Base-by-base conservation (phyloP, 495 filamentous ascomycete species). In the Aspergillus ellipticus region DNA sequence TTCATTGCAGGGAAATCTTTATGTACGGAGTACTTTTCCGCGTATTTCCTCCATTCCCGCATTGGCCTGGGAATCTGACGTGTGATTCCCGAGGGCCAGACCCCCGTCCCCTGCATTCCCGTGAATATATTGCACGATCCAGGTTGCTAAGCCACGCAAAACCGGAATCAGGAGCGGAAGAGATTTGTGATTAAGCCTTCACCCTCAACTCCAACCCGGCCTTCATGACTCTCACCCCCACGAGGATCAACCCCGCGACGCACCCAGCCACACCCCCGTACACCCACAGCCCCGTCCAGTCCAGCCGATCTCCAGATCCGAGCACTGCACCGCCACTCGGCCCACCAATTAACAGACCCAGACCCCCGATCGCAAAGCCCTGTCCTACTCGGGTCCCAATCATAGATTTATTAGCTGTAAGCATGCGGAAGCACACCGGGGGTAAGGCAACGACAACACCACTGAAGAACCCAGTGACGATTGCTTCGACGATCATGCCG, bases 301-400 rank as follows among this genome's bases (percentile, higher is more conserved):
- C 51, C 15, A 42, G 39, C 39, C 5, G 19, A 0, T 29, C 35
- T 19, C 21, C 39, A 10, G 13, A 20, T 9, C 43, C 67, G 29
- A 80, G 48, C 24, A 85, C 82, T 0, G 64, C 68, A 15, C 71
- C 72, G 6, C 61, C 70, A 45, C 60, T 64, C 11, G 71, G 69
- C 11, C 64, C 60, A 6, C 71, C 70, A 17, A 69, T 52, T 2
- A 75, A 46, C 37, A 63, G 48, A 17, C 64, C 67, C 37, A 66
- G 26, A 13, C 57, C 60, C n/a, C 28, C 61, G 29, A 68, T 62
- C 1, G 56, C 60, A 46, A 64, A 73, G 0, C 65, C 59, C 58
- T 68, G 53, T 0, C 74, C 74, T 3, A 75, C 46, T n/a, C 74
- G 63, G 21, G 71, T 69, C 4, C 73, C 74, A 20, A 77, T 59